These are phyloP conservation scores for Aspergillus awamori DNA, from an alignment of 2,329 filamentous ascomycete species.

Conservation along the genomic window DNA sequence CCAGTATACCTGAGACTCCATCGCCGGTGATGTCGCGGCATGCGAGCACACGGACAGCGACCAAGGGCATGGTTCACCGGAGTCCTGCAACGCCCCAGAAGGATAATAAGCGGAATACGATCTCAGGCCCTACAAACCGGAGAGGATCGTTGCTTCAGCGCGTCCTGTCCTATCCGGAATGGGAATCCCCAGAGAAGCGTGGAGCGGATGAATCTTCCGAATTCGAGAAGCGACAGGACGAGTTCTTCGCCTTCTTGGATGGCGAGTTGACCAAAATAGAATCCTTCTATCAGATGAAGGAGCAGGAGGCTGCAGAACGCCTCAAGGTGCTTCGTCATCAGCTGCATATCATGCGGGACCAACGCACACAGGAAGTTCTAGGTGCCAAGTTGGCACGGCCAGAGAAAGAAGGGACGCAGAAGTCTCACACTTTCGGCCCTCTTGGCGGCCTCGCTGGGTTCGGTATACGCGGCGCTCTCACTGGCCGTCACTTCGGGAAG, in stretches of 20 bases:
- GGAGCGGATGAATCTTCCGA: constrained; percentile 58
- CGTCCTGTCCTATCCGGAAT: constrained; percentile 43
- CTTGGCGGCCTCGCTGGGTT: constrained; percentile 29
- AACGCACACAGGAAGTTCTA: constrained; percentile 72
- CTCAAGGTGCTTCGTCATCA: constrained; percentile 75
- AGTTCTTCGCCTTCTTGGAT: constrained; percentile 87
- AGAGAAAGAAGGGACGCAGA: constrained; percentile 26
- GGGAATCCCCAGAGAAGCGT: constrained; percentile 48
- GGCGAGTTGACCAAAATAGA: constrained; percentile 89
- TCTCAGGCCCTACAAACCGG: constrained; percentile 30
- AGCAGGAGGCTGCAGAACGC: constrained; percentile 77
- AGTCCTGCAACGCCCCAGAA: constrained; percentile 17
- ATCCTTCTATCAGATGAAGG: constrained; percentile 82
- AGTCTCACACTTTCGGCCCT: constrained; percentile 30
- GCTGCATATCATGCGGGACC: constrained; percentile 88
- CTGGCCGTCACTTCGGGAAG: constrained; percentile 56
- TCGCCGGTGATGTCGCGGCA: constrained; percentile 29
- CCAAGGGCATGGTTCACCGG: constrained; percentile 2
- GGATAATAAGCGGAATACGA: constrained; percentile 25
- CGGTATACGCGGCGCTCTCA: constrained; percentile 45
- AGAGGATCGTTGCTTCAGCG: constrained; percentile 37
- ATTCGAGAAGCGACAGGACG: constrained; percentile 72
- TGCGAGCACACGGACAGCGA: constrained; percentile 14
- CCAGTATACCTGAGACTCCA: constrained; percentile 26
- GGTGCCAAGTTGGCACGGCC: constrained; percentile 31